These are phyloP conservation scores for Senecio squalidus DNA, from an alignment of 140 eudicot species.

Conservation along the genomic window DNA sequence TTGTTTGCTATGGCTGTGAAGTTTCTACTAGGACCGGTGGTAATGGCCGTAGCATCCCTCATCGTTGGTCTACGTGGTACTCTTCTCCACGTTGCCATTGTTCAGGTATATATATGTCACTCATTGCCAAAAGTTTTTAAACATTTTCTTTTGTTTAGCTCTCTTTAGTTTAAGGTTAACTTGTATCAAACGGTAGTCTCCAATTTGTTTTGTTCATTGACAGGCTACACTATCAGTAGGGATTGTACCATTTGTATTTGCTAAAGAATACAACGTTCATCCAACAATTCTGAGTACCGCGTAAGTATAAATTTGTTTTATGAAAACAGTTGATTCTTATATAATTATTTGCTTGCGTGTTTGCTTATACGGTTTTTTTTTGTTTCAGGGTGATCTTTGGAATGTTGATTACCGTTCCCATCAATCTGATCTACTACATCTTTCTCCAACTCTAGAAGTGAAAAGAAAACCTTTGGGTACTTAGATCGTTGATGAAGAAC, in stretches of 20 bases:
- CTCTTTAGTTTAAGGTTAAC: too few relatives aligned
- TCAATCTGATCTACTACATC: conserved; percentile 26
- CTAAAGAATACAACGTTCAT: conserved; percentile 32
- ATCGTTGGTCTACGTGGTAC: conserved; percentile 18
- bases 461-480: too few relatives aligned
- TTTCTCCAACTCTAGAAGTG: too few relatives aligned
- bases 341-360: background rate
- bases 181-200: too few relatives aligned
- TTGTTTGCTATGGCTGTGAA: conserved; percentile 10
- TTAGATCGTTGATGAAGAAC: too few relatives aligned
- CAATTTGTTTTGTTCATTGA: too few relatives aligned
- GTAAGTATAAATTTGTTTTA: conserved; percentile 14
- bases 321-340: background rate
- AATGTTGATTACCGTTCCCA: conserved; percentile 37
- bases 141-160: background rate
- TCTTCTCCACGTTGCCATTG: conserved; percentile 16
- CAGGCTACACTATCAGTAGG: conserved; percentile 33
- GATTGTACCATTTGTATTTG: conserved; percentile 35
- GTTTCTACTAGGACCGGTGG: conserved; percentile 29
- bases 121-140: background rate
- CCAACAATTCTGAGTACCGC: conserved; percentile 30
- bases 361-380: background rate
- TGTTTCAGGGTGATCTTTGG: conserved; percentile 35
- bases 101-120: conserved; percentile 15
- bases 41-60: conserved; percentile 9